Base-by-base conservation (phyloP, 352 stramenopile species). In the Pythium sukuiense region DNA sequence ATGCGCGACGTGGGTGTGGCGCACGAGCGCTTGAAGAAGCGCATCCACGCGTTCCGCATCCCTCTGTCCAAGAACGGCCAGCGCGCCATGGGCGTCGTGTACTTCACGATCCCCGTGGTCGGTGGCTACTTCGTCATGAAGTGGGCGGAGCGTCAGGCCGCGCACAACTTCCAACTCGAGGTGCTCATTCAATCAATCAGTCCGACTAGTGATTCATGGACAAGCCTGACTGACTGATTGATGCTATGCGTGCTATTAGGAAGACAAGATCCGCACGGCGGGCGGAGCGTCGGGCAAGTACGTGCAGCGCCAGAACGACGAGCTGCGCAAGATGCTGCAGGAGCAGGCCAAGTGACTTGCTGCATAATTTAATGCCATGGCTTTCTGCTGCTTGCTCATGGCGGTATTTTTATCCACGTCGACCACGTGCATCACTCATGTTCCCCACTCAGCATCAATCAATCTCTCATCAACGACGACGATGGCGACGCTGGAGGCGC, bases 121-220 rank as follows among this genome's bases (percentile, higher is more conserved):
- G 79, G 78, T 41, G 93, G 93, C 48, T 97, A 97, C 70, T 97
- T 84, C 67, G 73, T 98, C 61, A 98, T 98, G 93, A 90, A 98
- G 69, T 97, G 89, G 88, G 72, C 90, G 18, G 81, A 93, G 57
- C 69, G 76, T 53, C 79, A 73, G 30, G 86, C 89, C 11, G 80
- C 92, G 35, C 65, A 64, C 48, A 96, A 96, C 68, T 90, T 93
- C 61, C 76, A 82, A 63, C 69, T 76, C 20, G 82, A 93, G 85
- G 85, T 91, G 32, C 29, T 24, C 20, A 24, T 24, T 24, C 20
- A 24, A 24, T 24, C 20, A 24, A 24, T 24, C 20, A 24, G 20
- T 24, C 20, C 20, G 20, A 24, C 20, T 24, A 24, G 20, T 24
- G 20, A 24, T 24, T 24, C 20, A 24, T 24, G n/a, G 16, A 7